A percentile compares a stretch with the other conserved stretches of the same genome.
phyloP scores from a whole-genome alignment of 139 green algal genomes.

The Trebouxia sp. region DNA sequence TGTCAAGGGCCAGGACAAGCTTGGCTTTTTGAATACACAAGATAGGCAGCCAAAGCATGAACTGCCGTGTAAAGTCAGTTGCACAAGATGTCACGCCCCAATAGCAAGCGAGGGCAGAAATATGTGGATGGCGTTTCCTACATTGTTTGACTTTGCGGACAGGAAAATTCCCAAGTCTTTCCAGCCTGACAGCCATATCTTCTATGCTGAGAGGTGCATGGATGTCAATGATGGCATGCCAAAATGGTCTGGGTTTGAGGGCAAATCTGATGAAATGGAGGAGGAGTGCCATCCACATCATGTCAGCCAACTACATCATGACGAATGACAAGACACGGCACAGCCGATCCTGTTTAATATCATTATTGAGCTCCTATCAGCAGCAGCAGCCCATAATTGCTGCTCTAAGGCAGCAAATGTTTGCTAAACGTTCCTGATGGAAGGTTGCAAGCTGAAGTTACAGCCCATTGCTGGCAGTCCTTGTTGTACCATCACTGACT shows the following conservation, averaged over 20 bases:
- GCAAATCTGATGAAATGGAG: background rate
- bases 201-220: background rate
- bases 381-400: too few species aligned
- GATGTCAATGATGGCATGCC: constrained; percentile 1
- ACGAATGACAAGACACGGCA: too few species aligned
- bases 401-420: too few species aligned
- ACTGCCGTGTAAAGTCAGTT: background rate
- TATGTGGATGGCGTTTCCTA: background rate
- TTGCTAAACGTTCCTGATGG: too few species aligned
- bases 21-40: background rate
- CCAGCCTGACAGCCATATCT: background rate
- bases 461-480: too few species aligned
- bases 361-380: too few species aligned
- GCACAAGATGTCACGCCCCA: background rate
- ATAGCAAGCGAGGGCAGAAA: constrained; percentile 14
- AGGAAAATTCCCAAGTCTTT: background rate
- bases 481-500: too few species aligned
- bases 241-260: background rate
- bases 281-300: background rate
- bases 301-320: too few species aligned
- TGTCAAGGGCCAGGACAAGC: background rate
- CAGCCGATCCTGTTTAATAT: too few species aligned
- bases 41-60: background rate
- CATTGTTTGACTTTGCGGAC: background rate
- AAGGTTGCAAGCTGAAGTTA: too few species aligned